Conservation (phyloP, 169 alveolate species). For the Plasmodium gonderi region DNA sequence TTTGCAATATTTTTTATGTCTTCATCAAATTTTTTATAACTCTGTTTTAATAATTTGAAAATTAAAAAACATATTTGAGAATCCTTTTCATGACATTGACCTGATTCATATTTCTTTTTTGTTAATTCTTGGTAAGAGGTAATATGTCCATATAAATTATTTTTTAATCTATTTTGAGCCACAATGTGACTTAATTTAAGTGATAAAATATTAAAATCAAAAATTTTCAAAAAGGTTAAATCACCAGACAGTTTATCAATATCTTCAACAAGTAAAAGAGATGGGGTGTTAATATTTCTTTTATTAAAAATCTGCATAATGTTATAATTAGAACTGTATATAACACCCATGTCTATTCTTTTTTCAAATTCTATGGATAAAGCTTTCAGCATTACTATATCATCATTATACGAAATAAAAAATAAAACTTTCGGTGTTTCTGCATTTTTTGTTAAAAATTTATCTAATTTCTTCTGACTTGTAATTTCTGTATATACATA, state of each 20-base stretch:
- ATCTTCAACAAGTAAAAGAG: conserved; percentile 74
- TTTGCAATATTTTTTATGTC: conserved; percentile 79
- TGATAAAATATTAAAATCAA: conserved; percentile 56
- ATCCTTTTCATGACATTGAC: conserved; percentile 82
- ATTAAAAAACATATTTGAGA: conserved; percentile 77
- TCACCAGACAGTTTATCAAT: conserved; percentile 75
- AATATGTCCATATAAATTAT: conserved; percentile 65
- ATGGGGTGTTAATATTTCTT: conserved; percentile 65
- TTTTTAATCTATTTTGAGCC: conserved; percentile 64
- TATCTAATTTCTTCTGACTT: conserved; percentile 30
- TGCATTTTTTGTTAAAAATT: conserved; percentile 51
- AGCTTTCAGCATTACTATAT: conserved; percentile 78
- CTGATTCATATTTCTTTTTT: conserved; percentile 73
- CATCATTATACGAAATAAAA: conserved; percentile 77
- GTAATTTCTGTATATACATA: conserved; percentile 35
- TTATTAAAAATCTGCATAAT: conserved; percentile 69
- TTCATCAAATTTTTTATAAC: conserved; percentile 65
- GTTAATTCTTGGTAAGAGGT: conserved; percentile 79
- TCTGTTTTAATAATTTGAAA: conserved; percentile 35
- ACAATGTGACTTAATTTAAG: conserved; percentile 63
- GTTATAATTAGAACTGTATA: conserved; percentile 76
- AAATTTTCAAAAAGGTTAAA: conserved; percentile 40
- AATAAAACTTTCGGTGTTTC: conserved; percentile 76
- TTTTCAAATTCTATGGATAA: conserved; percentile 77
- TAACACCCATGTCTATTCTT: conserved; percentile 76